These are phyloP conservation scores for Citrullus mucosospermus DNA, from an alignment of 306 rosid species.

Conservation along the genomic window DNA sequence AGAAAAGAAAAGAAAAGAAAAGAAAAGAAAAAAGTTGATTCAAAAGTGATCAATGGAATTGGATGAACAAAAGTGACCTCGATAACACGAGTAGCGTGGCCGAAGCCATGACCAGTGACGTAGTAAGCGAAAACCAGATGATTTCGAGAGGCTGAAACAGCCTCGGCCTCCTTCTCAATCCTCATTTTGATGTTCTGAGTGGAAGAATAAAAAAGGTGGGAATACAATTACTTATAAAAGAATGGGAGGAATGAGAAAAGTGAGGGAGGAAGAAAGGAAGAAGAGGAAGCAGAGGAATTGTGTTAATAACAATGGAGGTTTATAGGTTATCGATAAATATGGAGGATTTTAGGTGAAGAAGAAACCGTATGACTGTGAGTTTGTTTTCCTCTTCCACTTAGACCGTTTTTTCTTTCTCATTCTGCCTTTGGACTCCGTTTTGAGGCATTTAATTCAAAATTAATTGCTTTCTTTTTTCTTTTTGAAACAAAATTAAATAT, in stretches of 20 bases:
- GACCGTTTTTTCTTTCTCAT: neutral
- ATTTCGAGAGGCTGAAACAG: constrained; percentile 68
- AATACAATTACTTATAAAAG: neutral
- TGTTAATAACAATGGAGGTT: neutral
- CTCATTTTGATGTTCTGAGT: constrained; percentile 31
- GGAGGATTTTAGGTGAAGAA: neutral
- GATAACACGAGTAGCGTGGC: constrained; percentile 91
- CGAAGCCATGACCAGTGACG: constrained; percentile 95
- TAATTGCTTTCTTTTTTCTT: no score
- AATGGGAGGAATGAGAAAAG: neutral
- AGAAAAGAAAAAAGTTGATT: neutral
- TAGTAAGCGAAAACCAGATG: constrained; percentile 90
- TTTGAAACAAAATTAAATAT: neutral
- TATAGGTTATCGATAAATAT: neutral
- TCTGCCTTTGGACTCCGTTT: neutral
- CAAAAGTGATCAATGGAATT: neutral
- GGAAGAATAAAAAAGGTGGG: neutral
- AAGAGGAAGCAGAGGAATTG: neutral
- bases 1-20: neutral
- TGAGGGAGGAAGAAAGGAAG: neutral
- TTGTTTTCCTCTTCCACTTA: neutral
- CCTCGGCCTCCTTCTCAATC: constrained; percentile 47
- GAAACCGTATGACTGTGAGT: neutral
- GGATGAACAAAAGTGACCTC: constrained; percentile 38
- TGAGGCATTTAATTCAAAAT: no score